Evolutionary conservation across 2,329 filamentous ascomycete genomes (phyloP).

Genomic region (Epichloe glyceriae): DNA sequence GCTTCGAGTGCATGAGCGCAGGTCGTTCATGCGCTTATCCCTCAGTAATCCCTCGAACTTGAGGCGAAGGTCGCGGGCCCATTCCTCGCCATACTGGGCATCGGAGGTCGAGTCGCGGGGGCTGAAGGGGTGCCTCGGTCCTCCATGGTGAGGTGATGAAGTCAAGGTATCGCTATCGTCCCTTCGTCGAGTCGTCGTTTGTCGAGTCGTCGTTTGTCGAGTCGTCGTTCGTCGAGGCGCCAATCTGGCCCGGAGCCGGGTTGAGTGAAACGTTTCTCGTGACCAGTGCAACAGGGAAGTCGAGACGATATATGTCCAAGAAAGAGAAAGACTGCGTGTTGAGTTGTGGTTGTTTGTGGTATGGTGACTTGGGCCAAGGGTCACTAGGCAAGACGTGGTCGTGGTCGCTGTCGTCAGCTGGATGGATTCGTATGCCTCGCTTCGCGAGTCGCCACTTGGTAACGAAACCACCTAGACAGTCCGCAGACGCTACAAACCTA

Average conservation of each 20-base stretch:
- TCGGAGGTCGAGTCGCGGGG: constrained; percentile 14
- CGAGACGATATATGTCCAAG: not conserved
- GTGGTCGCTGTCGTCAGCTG: constrained; percentile 9
- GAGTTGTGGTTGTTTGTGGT: not conserved
- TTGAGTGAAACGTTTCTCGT: not conserved
- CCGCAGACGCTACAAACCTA: not conserved
- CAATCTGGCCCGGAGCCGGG: not conserved
- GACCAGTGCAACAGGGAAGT: not conserved
- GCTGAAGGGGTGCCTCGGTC: constrained; percentile 23
- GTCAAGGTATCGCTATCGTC: not conserved
- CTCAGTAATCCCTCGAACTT: constrained; percentile 81
- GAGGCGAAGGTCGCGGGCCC: constrained; percentile 65
- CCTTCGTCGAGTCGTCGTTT: not conserved
- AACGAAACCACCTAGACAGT: not conserved
- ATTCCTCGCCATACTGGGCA: constrained; percentile 51
- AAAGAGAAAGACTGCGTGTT: not conserved
- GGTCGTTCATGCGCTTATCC: constrained; percentile 74
- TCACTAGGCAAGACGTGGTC: constrained; percentile 3
- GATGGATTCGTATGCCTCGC: constrained; percentile 4
- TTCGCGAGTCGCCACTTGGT: constrained; percentile 5
- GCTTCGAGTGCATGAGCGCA: constrained; percentile 42
- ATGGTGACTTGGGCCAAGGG: not conserved
- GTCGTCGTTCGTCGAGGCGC: not conserved
- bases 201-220: not conserved
- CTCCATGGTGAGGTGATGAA: constrained; percentile 20